A percentile compares a stretch with the other conserved stretches of the same genome.
Conservation (phyloP, 768 basidiomycete species). For the Lentinus tigrinus region DNA sequence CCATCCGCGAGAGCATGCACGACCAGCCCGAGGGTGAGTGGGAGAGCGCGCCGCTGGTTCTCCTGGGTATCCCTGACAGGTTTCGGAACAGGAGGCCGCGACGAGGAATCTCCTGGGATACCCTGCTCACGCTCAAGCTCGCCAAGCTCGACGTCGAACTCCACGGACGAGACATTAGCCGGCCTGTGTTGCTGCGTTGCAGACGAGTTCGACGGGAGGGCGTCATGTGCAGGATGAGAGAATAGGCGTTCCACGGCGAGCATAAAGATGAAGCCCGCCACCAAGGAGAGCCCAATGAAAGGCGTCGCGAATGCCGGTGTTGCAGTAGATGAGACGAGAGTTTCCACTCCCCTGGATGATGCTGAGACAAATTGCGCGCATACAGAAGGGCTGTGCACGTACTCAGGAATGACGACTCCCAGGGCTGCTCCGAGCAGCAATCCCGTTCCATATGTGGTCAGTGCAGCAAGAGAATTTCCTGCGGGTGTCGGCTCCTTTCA, state of each 20-base stretch:
- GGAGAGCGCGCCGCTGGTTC: slow-evolving; percentile 47
- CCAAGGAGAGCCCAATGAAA: slow-evolving; percentile 59
- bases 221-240: slow-evolving; percentile 18
- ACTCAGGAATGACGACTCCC: slow-evolving; percentile 94
- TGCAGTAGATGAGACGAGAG: neutral
- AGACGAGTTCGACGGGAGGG: slow-evolving; percentile 6
- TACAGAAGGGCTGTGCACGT: slow-evolving; percentile 34
- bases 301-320: slow-evolving; percentile 42
- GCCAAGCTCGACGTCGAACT: slow-evolving; percentile 64
- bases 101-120: slow-evolving; percentile 1
- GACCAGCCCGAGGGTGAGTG: slow-evolving; percentile 82
- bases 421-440: slow-evolving; percentile 86
- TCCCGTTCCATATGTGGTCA: slow-evolving; percentile 73
- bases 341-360: slow-evolving; percentile 6
- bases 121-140: slow-evolving; percentile 51
- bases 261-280: slow-evolving; percentile 63
- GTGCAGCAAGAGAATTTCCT: slow-evolving; percentile 42
- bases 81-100: neutral
- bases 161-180: slow-evolving; percentile 32
- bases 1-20: slow-evolving; percentile 92
- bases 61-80: slow-evolving; percentile 12
- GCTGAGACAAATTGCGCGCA: too few relatives aligned
- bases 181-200: slow-evolving; percentile 25
- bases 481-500: slow-evolving; percentile 9
- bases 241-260: slow-evolving; percentile 67